phyloP scores from a whole-genome alignment of 352 stramenopile genomes.

The Globisporangium mamillatum region DNA sequence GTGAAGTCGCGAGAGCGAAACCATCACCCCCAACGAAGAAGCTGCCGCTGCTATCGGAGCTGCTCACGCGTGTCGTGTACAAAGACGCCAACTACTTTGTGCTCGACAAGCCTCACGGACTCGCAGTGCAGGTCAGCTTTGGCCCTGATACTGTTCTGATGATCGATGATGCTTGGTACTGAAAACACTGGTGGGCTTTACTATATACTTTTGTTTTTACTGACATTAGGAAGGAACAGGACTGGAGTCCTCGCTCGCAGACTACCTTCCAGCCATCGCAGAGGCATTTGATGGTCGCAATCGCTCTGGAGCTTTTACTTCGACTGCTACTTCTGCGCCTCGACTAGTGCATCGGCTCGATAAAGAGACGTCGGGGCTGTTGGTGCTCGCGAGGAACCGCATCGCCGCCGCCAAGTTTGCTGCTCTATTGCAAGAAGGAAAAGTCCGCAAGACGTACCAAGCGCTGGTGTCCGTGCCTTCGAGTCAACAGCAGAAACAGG shows the following conservation, averaged over 20 bases:
- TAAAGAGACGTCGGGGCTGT: constrained; percentile 62
- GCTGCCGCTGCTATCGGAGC: not conserved
- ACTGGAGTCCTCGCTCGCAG: constrained; percentile 38
- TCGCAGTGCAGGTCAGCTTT: constrained; percentile 46
- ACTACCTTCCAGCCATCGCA: constrained; percentile 46
- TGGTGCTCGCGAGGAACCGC: constrained; percentile 64
- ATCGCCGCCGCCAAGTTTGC: constrained; percentile 66
- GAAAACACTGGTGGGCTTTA: not conserved
- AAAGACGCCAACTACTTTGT: constrained; percentile 56
- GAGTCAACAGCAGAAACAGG: constrained; percentile 17
- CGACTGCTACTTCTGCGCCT: constrained; percentile 13
- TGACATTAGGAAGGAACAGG: constrained; percentile 36
- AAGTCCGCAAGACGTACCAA: constrained; percentile 61
- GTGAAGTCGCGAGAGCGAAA: too few species aligned
- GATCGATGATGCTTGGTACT: not conserved
- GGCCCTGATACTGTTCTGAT: not conserved
- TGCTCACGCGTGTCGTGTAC: constrained; percentile 44
- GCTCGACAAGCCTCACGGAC: constrained; percentile 66
- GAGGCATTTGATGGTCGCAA: not conserved
- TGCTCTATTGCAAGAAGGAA: constrained; percentile 30
- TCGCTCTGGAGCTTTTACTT: not conserved
- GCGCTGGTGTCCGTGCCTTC: constrained; percentile 34
- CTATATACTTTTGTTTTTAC: not conserved
- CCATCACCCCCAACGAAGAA: not conserved
- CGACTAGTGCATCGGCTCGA: constrained; percentile 70